Evolutionary conservation across 1,139 yeast species (phyloP).

Genomic region (Saccharomycopsis hybrid): DNA sequence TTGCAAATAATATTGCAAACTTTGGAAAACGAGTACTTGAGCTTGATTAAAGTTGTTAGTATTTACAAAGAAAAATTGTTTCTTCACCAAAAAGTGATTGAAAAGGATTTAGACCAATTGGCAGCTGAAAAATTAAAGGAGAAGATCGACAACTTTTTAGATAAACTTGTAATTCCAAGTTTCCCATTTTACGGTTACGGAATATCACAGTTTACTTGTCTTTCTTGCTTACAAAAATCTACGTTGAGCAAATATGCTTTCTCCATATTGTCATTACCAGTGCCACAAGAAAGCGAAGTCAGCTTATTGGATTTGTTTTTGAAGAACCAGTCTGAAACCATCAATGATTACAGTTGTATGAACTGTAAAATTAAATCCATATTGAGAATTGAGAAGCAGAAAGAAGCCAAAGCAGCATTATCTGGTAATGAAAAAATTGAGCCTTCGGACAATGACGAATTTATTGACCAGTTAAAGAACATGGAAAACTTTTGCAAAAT

Average conservation of each 20-base stretch:
- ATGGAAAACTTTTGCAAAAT: constrained; percentile 40
- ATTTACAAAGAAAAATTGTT: constrained; percentile 22
- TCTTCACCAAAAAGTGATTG: constrained; percentile 17
- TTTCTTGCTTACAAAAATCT: constrained; percentile 58
- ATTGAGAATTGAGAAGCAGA: constrained; percentile 29
- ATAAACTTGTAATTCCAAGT: constrained; percentile 38
- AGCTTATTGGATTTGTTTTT: constrained; percentile 49
- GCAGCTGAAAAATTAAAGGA: constrained; percentile 2
- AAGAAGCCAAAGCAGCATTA: constrained; percentile 21
- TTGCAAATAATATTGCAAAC: constrained; percentile 77
- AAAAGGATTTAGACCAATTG: constrained; percentile 11
- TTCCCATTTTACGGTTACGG: constrained; percentile 72
- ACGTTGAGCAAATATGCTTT: constrained; percentile 56
- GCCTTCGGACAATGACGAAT: constrained; percentile 23
- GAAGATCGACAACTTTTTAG: constrained; percentile 2
- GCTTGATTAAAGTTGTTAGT: constrained; percentile 35
- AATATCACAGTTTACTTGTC: constrained; percentile 63
- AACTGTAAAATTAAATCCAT: constrained; percentile 56
- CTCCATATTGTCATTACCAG: constrained; percentile 64
- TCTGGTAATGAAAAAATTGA: constrained; percentile 23
- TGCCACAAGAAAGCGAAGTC: constrained; percentile 53
- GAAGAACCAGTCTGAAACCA: constrained; percentile 59
- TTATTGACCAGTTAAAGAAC: constrained; percentile 29
- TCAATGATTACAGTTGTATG: constrained; percentile 75
- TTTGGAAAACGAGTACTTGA: constrained; percentile 57